Base-by-base conservation (phyloP, 768 basidiomycete species). In the Leccinum subgranulosum region DNA sequence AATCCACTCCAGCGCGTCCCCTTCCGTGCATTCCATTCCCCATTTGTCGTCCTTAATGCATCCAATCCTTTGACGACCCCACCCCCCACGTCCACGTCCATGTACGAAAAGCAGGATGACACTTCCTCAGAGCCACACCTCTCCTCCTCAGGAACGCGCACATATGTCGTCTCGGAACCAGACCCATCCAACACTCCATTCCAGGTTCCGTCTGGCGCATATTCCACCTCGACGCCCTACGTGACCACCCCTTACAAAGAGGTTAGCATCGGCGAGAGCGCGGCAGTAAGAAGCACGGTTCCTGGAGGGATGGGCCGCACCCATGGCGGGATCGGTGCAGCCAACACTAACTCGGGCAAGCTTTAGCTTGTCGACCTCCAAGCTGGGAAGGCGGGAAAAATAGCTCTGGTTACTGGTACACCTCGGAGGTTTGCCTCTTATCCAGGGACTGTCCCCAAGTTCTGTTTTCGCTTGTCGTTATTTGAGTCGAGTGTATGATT, bases 131-230 rank as follows among this genome's bases (percentile, higher is more conserved):
- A 86, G 64, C 80, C 82, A 1, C 68, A 76, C 57, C 48, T 73
- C 21, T 70, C 79, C 2, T 72, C 71, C 36, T 69, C 74, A 34
- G 84, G 82, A 33, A 77, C 79, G 29, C 84, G 79, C 56, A 86
- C 84, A 33, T 86, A 90, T 64, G 86, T 90, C 60, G 88, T 89
- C 60, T 88, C 86, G 31, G 79, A 87, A 68, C 88, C 88, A 39
- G 86, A 89, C 72, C 78, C 81, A 33, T 75, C 82, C 55, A 69
- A 84, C 55, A 80, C 77, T 45, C 81, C 82, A 31, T 88, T 88
- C 63, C 75, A 81, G 62, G 86, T 90, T n/a, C 88, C 88, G 2
- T 81, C 83, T 11, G 88, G 88, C 62, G 88, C 87, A 6, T 85
- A 84, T 69, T 78, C 81, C 43, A 76, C 77, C 29, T 79, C 81